phyloP scores from a whole-genome alignment of 257 asterid species.

The Marsdenia floribunda region DNA sequence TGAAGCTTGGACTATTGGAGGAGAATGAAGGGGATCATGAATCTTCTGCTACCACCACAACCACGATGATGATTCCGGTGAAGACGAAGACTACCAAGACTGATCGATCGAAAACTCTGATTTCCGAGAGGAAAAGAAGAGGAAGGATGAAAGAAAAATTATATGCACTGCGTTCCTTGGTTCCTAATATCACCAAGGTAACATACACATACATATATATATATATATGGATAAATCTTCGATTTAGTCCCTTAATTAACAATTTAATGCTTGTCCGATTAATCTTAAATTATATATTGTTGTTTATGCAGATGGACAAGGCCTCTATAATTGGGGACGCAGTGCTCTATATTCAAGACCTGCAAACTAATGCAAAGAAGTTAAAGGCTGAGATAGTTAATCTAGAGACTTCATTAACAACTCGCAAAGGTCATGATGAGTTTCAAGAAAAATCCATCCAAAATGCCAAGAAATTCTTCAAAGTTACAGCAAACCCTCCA shows the following conservation, averaged over 20 bases:
- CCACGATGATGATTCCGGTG: not conserved
- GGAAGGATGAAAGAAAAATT: constrained; percentile 87
- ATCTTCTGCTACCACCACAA: constrained; percentile 27
- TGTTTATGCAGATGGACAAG: constrained; percentile 64
- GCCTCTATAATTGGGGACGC: constrained; percentile 86
- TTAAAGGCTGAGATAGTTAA: constrained; percentile 50
- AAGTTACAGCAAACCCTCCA: constrained; percentile 22
- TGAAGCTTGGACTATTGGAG: constrained; percentile 15
- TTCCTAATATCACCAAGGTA: constrained; percentile 84
- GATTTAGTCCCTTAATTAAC: no score
- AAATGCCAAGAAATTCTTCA: constrained; percentile 15
- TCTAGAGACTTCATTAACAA: constrained; percentile 34
- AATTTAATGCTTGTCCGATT: no score
- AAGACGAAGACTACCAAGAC: constrained; percentile 22
- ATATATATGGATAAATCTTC: no score
- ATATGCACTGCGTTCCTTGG: constrained; percentile 69
- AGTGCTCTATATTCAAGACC: constrained; percentile 49
- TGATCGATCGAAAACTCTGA: constrained; percentile 59
- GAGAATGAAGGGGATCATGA: constrained; percentile 26
- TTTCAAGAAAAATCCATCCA: constrained; percentile 20
- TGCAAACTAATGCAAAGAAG: constrained; percentile 55
- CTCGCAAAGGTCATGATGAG: constrained; percentile 1
- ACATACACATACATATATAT: not conserved
- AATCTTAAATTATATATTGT: no score
- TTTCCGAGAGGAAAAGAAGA: constrained; percentile 73